Evolutionary conservation across 108 stramenopile species (phyloP).

Genomic region (Skeletonema marinoi): DNA sequence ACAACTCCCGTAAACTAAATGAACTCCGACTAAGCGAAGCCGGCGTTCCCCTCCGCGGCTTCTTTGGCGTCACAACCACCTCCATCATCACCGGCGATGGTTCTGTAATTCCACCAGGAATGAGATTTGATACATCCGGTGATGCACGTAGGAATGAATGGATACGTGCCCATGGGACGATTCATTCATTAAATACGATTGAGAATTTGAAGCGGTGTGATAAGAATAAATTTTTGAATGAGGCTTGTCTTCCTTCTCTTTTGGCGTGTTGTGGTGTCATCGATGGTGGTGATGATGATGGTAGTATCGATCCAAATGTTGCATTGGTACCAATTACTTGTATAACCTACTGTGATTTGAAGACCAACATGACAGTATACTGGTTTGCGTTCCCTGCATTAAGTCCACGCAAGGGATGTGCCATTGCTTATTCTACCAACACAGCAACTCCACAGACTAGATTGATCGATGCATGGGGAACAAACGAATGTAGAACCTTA

Average conservation of each 20-base stretch:
- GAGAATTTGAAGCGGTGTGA: constrained; percentile 74
- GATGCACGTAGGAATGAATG: constrained; percentile 28
- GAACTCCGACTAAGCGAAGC: constrained; percentile 68
- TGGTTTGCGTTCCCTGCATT: constrained; percentile 89
- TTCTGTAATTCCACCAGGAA: constrained; percentile 19
- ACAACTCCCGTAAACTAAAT: constrained; percentile 74
- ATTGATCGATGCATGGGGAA: constrained; percentile 34
- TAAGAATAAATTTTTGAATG: constrained; percentile 72
- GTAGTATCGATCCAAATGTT: constrained; percentile 11
- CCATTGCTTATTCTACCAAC: constrained; percentile 25
- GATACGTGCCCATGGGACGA: constrained; percentile 30
- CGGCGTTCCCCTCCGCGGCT: constrained; percentile 55
- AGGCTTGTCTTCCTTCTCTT: constrained; percentile 32
- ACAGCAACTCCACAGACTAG: constrained; percentile 7
- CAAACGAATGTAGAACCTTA: constrained; percentile 18
- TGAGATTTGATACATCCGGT: constrained; percentile 51
- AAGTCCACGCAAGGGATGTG: constrained; percentile 28
- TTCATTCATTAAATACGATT: constrained; percentile 73
- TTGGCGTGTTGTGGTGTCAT: constrained; percentile 35
- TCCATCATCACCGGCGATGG: background rate
- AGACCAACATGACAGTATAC: constrained; percentile 80
- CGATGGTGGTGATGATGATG: constrained; percentile 5
- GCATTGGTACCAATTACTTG: constrained; percentile 46
- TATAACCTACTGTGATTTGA: constrained; percentile 74
- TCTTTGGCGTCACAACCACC: constrained; percentile 26